These are phyloP conservation scores for Purpureocillium lavendulum DNA, from an alignment of 2,329 filamentous ascomycete genomes.

Conservation along the genomic window DNA sequence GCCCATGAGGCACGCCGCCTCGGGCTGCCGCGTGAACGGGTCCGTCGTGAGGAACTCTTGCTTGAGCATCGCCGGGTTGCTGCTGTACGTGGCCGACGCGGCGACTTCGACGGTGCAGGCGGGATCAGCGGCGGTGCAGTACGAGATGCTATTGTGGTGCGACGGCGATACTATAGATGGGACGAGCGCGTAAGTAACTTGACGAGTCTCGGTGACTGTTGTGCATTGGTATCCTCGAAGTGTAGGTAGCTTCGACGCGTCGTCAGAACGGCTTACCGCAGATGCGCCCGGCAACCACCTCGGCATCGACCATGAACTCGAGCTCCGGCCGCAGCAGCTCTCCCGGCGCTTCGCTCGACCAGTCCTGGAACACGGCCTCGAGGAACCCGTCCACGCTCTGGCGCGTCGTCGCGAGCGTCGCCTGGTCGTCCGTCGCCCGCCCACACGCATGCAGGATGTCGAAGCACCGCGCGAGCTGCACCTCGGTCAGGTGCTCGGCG, in stretches of 20 bases:
- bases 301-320: constrained; percentile 19
- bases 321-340: constrained; percentile 13
- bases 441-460: constrained; percentile 24
- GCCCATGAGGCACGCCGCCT: constrained; percentile 16
- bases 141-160: constrained; percentile 1
- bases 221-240: too few species aligned
- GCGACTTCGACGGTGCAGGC: constrained; percentile 13
- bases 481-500: constrained; percentile 17
- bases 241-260: too few species aligned
- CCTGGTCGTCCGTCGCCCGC: constrained; percentile 13
- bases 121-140: constrained; percentile 8
- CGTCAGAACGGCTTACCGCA: constrained; percentile 22
- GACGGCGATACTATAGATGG: constrained; percentile 3
- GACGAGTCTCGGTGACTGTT: too few species aligned
- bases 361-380: constrained; percentile 19
- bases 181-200: too few species aligned
- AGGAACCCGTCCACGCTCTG: constrained; percentile 23
- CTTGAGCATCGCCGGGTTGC: constrained; percentile 16
- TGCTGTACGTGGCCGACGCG: constrained; percentile 17
- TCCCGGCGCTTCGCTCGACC: constrained; percentile 9
- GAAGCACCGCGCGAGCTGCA: constrained; percentile 19
- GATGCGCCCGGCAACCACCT: constrained; percentile 15
- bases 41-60: constrained; percentile 17
- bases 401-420: constrained; percentile 14
- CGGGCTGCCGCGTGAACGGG: constrained; percentile 9